Evolutionary conservation across 129 eudicot species (phyloP), one percentile per base, ranked within the genome.

Genomic region (Mikania micrantha): DNA sequence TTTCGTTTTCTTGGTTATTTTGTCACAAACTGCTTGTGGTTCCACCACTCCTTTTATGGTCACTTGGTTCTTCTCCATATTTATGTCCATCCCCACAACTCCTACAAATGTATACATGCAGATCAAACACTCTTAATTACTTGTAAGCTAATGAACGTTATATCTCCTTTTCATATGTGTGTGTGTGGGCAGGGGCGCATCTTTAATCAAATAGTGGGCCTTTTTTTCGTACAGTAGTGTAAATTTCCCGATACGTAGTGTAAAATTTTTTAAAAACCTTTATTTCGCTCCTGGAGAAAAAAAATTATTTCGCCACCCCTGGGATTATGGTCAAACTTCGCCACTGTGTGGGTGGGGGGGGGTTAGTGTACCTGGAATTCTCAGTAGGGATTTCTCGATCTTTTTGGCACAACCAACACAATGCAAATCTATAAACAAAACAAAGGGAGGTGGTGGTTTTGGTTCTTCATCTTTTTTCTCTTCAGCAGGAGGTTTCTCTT

Each of bases 321-420:
- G n/a, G n/a, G n/a, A n/a, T n/a, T n/a, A n/a, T n/a, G n/a, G n/a
- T n/a, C n/a, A n/a, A n/a, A n/a, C n/a, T n/a, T n/a, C n/a, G n/a
- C n/a, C n/a, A n/a, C n/a, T 32, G 36, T 32, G 36, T 32, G 6
- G 6, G 2, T 32, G 36, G 4, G 6, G 6, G 7, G 36, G 6
- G 36, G 6, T 32, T 32, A 32, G 31, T 10, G 50, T 50, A 93
- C 99, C 99, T 89, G 86, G 88, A 64, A 84, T 88, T 60, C 81
- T 86, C 21, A 78, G 53, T 75, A 88, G 86, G 38, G 86, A 86
- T 66, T 70, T 82, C 67, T 88, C 90, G 21, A 93, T 93, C 76
- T 93, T 93, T 84, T 81, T 89, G 7, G 96, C 99, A 86, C 99
- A 93, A 29, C 99, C 99, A 36, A 83, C 86, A 63, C 99, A 93